phyloP scores from a whole-genome alignment of 805 yeast genomes.

The Zygoascus bituminiphila region DNA sequence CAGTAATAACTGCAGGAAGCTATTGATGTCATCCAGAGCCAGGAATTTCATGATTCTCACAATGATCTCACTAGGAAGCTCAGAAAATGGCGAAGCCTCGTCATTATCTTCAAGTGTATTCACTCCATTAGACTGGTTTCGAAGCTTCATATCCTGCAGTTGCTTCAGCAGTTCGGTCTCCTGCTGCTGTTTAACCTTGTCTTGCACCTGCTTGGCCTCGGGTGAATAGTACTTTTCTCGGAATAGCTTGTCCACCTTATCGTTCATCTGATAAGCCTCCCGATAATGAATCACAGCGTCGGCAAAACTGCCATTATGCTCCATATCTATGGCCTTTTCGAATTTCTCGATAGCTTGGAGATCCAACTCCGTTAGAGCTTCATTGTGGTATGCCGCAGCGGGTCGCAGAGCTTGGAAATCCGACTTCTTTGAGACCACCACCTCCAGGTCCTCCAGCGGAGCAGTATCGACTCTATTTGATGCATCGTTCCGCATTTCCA shows the following conservation, averaged over 20 bases:
- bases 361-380: constrained; percentile 9
- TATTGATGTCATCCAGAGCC: constrained; percentile 20
- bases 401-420: constrained; percentile 15
- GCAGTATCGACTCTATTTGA: not conserved
- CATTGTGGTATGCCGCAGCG: constrained; percentile 11
- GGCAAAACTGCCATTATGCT: constrained; percentile 64
- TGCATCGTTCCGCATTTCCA: not conserved
- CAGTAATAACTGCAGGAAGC: constrained; percentile 22
- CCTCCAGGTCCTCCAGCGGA: constrained; percentile 1
- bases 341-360: constrained; percentile 52
- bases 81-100: constrained; percentile 11
- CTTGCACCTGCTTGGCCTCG: constrained; percentile 8
- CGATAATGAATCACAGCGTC: constrained; percentile 73
- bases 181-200: constrained; percentile 8
- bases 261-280: constrained; percentile 52
- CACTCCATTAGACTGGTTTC: constrained; percentile 4
- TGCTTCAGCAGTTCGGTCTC: not conserved
- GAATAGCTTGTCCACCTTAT: constrained; percentile 59
- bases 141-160: not conserved
- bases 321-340: constrained; percentile 64
- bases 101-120: constrained; percentile 4
- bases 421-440: not conserved
- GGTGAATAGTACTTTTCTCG: constrained; percentile 36
- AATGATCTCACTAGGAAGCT: constrained; percentile 24
- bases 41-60: constrained; percentile 21